These are phyloP conservation scores for Colletotrichum eremochloae DNA, from an alignment of 2,329 filamentous ascomycete genomes.

Conservation along the genomic window DNA sequence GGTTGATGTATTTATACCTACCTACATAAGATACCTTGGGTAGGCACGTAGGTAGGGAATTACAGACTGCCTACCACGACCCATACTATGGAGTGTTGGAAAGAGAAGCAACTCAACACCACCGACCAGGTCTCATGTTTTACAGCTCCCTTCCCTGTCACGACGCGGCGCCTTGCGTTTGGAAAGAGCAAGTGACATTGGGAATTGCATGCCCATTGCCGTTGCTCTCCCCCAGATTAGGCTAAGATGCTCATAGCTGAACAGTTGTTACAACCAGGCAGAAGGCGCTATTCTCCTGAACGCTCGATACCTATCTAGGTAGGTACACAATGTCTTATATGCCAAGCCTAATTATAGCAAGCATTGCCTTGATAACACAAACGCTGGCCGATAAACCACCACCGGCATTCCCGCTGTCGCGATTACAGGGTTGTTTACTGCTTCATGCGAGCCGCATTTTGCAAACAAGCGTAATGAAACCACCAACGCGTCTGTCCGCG, in stretches of 20 bases:
- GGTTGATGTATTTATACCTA: background rate
- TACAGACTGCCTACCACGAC: background rate
- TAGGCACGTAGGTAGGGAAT: too few relatives aligned
- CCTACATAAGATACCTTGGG: too few relatives aligned
- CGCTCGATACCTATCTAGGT: background rate
- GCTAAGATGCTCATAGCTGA: background rate
- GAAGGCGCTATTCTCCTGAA: background rate
- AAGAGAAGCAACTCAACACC: background rate
- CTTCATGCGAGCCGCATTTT: slow-evolving; percentile 33
- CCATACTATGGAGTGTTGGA: background rate
- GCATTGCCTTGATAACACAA: slow-evolving; percentile 9
- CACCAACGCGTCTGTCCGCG: slow-evolving; percentile 26
- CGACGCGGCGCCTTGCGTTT: slow-evolving; percentile 6
- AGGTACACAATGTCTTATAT: background rate
- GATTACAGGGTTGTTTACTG: slow-evolving; percentile 19
- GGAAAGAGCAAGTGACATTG: background rate
- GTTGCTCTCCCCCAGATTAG: background rate
- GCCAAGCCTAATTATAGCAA: background rate
- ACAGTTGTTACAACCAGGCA: background rate
- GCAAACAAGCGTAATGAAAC: slow-evolving; percentile 24
- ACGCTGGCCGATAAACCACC: background rate
- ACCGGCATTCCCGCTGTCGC: background rate
- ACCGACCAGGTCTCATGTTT: slow-evolving; percentile 18
- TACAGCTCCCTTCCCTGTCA: slow-evolving; percentile 29
- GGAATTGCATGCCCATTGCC: background rate